These are phyloP conservation scores for Apiotrichum domesticum DNA, from an alignment of 1,284 basidiomycete genomes.

Conservation along the genomic window DNA sequence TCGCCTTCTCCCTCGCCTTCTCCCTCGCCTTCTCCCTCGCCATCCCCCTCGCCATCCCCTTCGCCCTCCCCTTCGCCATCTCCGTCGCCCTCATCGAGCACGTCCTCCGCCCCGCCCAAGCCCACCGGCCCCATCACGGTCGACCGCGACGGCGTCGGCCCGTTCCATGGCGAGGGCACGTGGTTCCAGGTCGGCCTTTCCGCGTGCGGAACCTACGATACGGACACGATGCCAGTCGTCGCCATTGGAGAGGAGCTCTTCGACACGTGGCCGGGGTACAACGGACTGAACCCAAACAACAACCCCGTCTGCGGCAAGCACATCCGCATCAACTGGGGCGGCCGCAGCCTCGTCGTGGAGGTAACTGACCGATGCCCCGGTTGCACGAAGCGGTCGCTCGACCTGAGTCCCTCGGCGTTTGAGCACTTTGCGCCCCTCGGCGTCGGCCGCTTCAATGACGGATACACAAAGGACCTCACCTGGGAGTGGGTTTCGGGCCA, in stretches of 20 bases:
- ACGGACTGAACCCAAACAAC: constrained; percentile 40
- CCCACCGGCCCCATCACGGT: constrained; percentile 15
- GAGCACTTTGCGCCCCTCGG: constrained; percentile 40
- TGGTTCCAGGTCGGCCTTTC: constrained; percentile 37
- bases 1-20: neutral
- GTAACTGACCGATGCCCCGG: constrained; percentile 50
- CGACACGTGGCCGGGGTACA: constrained; percentile 48
- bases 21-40: neutral
- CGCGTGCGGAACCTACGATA: constrained; percentile 34
- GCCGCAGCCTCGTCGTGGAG: constrained; percentile 10
- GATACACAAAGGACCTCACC: constrained; percentile 28
- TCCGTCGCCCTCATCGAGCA: neutral
- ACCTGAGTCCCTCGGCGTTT: constrained; percentile 49
- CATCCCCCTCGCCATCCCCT: neutral
- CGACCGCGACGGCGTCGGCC: constrained; percentile 35
- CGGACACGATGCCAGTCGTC: constrained; percentile 32
- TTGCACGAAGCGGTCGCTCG: constrained; percentile 48
- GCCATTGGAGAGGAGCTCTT: constrained; percentile 48
- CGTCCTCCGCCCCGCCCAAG: neutral
- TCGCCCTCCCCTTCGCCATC: neutral
- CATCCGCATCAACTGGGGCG: constrained; percentile 43
- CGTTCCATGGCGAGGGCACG: constrained; percentile 39
- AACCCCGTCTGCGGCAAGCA: constrained; percentile 52
- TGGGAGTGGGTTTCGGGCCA: constrained; percentile 30
- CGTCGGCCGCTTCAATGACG: constrained; percentile 26